Evolutionary conservation across 139 green algal species (phyloP).

Genomic region (Haematococcus sp.): DNA sequence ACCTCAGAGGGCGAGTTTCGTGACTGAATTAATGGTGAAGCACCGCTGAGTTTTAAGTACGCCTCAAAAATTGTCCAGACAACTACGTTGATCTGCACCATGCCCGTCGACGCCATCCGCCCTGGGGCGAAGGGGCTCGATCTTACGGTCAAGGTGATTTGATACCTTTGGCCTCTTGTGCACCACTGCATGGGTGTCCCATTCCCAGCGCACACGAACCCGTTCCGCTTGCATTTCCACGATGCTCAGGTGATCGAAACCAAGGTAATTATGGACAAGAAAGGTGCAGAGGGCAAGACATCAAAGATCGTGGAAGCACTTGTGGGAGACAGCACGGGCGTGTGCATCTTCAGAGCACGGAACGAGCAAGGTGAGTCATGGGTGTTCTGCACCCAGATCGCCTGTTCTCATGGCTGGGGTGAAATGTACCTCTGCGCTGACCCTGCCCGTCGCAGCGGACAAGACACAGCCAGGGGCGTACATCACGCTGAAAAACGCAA

Average conservation of each 20-base stretch:
- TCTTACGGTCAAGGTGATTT: conserved; percentile 32
- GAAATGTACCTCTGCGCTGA: background rate
- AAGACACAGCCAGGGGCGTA: conserved; percentile 56
- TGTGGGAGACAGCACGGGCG: conserved; percentile 81
- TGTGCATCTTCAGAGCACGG: conserved; percentile 77
- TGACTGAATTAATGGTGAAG: too few species aligned
- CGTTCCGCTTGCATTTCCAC: background rate
- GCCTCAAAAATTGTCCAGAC: too few species aligned
- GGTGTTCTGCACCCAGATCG: background rate
- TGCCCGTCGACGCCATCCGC: background rate
- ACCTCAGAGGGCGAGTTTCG: too few species aligned
- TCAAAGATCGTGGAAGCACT: conserved; percentile 81
- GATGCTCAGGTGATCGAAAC: conserved; percentile 67
- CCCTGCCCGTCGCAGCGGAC: conserved; percentile 67
- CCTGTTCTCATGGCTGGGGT: background rate
- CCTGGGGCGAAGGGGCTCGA: conserved; percentile 20
- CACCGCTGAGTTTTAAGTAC: too few species aligned
- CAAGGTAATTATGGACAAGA: conserved; percentile 67
- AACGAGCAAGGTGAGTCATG: conserved; percentile 77
- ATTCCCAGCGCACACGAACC: background rate
- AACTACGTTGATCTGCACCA: too few species aligned
- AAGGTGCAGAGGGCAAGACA: conserved; percentile 26
- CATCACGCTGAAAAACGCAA: conserved; percentile 78
- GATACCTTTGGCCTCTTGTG: too few species aligned
- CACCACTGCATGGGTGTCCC: background rate